Evolutionary conservation across 345 rosid species (phyloP), one percentile per base, ranked within the genome.

Genomic region (Eucalyptus viminalis): DNA sequence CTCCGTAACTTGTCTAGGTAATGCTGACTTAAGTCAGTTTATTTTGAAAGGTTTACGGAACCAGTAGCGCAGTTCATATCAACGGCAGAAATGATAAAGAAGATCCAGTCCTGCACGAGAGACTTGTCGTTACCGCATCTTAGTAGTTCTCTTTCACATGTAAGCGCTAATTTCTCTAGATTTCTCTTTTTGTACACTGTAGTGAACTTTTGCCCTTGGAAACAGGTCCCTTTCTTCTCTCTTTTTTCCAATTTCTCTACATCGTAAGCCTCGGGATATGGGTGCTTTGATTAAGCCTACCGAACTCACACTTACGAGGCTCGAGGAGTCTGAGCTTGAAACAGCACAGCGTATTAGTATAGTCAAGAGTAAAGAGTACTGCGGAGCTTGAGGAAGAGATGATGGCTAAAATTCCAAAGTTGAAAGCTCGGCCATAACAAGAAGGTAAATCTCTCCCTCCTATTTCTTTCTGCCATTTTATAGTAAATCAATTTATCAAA

Each of bases 371-470:
- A 88, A 98, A 96, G 94, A 96, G 99, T 90, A 92, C 96, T n/a
- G 95, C 96, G 6, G 99, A 98, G 92, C 94, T 98, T 86, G 99
- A 98, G 92, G 99, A 97, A 93, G 99, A 98, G 94, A 95, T 98
- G 97, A 92, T 98, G 97, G 96, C 98, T 67, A 96, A 96, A 92
- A 94, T 97, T 92, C 99, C 99, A 3, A 98, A 98, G 91, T 98
- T 98, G 91, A 98, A 96, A 95, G 99, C 99, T 90, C 94, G 98
- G 90, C 98, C 97, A n/a, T 67, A 98, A 98, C 95, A 98, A 95
- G 94, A 98, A 96, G 99, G 99, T 96, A 88, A 85, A 29, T 86
- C 53, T 88, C 50, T 49, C 7, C 31, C 25, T 54, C 50, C 67
- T 87, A 13, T 17, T 81, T 76, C 72, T 14, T 51, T n/a, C 54